These are phyloP conservation scores for Wickerhamomyces subpelliculosus DNA, from an alignment of 805 yeast species.

Conservation along the genomic window DNA sequence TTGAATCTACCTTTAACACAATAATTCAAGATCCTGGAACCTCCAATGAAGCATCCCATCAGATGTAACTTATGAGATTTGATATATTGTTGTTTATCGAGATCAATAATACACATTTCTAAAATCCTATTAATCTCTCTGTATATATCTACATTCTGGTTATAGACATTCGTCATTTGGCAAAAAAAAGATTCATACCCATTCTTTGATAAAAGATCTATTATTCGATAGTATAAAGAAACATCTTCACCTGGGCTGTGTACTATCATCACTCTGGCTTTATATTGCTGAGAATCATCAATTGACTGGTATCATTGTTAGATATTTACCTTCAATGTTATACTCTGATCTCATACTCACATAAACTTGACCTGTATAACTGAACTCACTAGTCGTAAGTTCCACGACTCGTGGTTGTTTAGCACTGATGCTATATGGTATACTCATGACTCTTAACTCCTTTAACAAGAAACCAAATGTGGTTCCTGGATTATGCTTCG, in stretches of 20 bases:
- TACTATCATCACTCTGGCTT: constrained; percentile 14
- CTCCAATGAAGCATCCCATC: constrained; percentile 12
- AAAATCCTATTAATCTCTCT: constrained; percentile 13
- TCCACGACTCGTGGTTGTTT: constrained; percentile 1
- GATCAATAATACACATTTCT: constrained; percentile 13
- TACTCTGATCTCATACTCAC: constrained; percentile 12
- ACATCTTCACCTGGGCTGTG: constrained; percentile 15
- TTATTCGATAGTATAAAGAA: constrained; percentile 9
- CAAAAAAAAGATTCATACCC: constrained; percentile 16
- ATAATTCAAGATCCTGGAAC: constrained; percentile 10
- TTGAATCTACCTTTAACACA: constrained; percentile 12
- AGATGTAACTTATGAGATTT: constrained; percentile 7
- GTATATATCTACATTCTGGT: constrained; percentile 6
- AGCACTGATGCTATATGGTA: background rate
- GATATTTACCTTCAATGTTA: constrained; percentile 5
- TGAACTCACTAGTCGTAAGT: constrained; percentile 16
- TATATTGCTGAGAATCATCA: constrained; percentile 9
- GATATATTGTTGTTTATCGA: constrained; percentile 4
- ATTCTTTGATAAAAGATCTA: constrained; percentile 7
- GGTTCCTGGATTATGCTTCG: no score
- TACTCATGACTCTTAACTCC: no score
- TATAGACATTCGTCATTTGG: constrained; percentile 5
- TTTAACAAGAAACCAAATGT: no score
- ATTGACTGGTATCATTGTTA: constrained; percentile 5
- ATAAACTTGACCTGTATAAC: constrained; percentile 20